Conservation (phyloP, 345 rosid genomes). For the Linum usitatissimum region DNA sequence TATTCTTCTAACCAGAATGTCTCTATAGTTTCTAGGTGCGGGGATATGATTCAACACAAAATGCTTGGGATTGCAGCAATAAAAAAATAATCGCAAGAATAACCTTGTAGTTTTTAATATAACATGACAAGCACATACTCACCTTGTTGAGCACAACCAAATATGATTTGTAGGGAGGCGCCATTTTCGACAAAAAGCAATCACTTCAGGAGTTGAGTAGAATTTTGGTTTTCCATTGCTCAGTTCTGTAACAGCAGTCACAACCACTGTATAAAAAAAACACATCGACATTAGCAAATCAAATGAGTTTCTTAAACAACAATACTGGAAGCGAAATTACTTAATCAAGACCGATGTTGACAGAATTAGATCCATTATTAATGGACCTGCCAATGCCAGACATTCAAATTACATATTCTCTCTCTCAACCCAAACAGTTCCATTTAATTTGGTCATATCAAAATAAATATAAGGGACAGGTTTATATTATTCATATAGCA, state of each 20-base stretch:
- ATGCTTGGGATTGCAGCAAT: no score
- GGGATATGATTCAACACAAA: no score
- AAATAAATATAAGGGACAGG: no score
- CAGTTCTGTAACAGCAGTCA: slow-evolving; percentile 88
- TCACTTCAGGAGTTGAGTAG: slow-evolving; percentile 82
- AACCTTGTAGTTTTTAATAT: background rate
- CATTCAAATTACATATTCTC: no score
- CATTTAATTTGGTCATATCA: no score
- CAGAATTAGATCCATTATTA: background rate
- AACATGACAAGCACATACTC: background rate
- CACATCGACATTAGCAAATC: background rate
- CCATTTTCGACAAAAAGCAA: slow-evolving; percentile 85
- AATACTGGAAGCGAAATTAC: background rate
- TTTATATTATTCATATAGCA: no score
- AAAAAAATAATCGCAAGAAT: no score
- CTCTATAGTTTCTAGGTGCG: no score
- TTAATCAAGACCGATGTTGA: no score
- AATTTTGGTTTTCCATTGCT: slow-evolving; percentile 87
- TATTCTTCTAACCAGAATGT: no score
- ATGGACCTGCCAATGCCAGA: no score
- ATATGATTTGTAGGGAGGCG: slow-evolving; percentile 84
- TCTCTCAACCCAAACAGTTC: no score
- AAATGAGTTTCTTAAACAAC: background rate
- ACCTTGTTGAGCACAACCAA: slow-evolving; percentile 95
- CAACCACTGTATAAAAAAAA: slow-evolving; percentile 57